phyloP scores from a whole-genome alignment of 345 rosid genomes.

The Sonneratia caseolaris region DNA sequence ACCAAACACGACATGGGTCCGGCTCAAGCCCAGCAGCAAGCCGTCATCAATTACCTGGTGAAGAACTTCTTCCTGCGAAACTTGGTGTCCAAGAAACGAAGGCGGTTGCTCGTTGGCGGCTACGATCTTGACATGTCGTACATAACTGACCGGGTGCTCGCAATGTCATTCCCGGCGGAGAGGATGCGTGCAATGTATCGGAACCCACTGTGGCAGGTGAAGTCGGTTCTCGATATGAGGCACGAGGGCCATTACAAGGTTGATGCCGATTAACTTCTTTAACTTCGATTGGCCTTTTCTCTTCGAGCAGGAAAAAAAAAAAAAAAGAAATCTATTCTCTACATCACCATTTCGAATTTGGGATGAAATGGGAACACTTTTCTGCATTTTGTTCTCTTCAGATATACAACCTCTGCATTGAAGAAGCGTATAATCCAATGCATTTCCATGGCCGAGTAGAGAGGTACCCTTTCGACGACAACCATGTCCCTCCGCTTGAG shows the following conservation, averaged over 20 bases:
- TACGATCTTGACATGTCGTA: slow-evolving; percentile 96
- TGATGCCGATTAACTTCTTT: neutral
- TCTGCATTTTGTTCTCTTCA: slow-evolving; percentile 11
- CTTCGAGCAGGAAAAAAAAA: too few species aligned
- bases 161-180: slow-evolving; percentile 92
- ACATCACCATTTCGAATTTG: too few species aligned
- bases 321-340: too few species aligned
- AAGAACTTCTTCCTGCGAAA: slow-evolving; percentile 53
- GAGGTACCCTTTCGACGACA: slow-evolving; percentile 77
- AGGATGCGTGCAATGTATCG: slow-evolving; percentile 78
- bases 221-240: slow-evolving; percentile 79
- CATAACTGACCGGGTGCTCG: slow-evolving; percentile 58
- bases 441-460: slow-evolving; percentile 83
- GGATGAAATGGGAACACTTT: neutral
- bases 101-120: slow-evolving; percentile 70
- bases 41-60: slow-evolving; percentile 42
- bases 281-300: too few species aligned
- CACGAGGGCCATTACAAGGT: slow-evolving; percentile 82
- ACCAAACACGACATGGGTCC: slow-evolving; percentile 31
- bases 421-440: slow-evolving; percentile 58
- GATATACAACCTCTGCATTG: slow-evolving; percentile 83
- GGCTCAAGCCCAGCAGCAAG: slow-evolving; percentile 19
- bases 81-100: slow-evolving; percentile 78
- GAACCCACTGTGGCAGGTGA: slow-evolving; percentile 96
- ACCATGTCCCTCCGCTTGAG: slow-evolving; percentile 76